Percentiles rank a stretch among this genome's conserved stretches.
Evolutionary conservation across 495 filamentous ascomycete genomes (phyloP).

Genomic region (Jackrogersella minutella): DNA sequence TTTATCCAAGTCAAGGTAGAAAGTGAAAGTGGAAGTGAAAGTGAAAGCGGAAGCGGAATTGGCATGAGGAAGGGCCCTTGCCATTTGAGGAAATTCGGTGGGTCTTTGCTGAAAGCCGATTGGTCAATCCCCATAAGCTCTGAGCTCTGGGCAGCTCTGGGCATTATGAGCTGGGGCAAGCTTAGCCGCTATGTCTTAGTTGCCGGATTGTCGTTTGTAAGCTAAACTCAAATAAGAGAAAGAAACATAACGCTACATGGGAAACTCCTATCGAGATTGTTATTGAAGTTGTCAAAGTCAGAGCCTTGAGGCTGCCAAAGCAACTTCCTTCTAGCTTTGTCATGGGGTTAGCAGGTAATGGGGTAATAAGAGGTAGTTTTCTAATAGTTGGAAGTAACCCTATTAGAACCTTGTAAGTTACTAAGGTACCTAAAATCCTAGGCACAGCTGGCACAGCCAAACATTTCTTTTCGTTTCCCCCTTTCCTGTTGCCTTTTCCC

Average conservation of each 20-base stretch:
- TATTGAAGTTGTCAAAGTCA: not conserved
- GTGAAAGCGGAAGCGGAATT: too few species aligned
- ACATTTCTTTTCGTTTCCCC: not conserved
- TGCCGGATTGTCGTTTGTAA: constrained; percentile 28
- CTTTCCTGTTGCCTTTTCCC: not conserved
- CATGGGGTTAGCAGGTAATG: not conserved
- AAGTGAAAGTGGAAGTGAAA: too few species aligned
- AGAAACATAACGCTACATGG: constrained; percentile 18
- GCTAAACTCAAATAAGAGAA: constrained; percentile 5
- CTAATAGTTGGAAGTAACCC: too few species aligned
- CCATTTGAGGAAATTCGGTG: constrained; percentile 22
- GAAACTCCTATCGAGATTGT: not conserved
- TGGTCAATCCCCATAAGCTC: constrained; percentile 3
- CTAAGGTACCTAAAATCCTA: too few species aligned
- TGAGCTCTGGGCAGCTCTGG: not conserved
- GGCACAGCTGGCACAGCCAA: not conserved
- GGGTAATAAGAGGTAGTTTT: too few species aligned
- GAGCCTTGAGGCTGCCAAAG: not conserved
- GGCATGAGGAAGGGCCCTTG: constrained; percentile 11
- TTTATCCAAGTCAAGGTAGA: too few species aligned
- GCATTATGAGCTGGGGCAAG: constrained; percentile 10
- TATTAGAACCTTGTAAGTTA: too few species aligned
- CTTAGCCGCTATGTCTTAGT: constrained; percentile 20
- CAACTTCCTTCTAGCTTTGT: not conserved
- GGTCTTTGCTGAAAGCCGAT: constrained; percentile 23